Percentiles rank a stretch among this genome's conserved stretches.
phyloP scores from a whole-genome alignment of 306 rosid species.

The Castanospermum australe region DNA sequence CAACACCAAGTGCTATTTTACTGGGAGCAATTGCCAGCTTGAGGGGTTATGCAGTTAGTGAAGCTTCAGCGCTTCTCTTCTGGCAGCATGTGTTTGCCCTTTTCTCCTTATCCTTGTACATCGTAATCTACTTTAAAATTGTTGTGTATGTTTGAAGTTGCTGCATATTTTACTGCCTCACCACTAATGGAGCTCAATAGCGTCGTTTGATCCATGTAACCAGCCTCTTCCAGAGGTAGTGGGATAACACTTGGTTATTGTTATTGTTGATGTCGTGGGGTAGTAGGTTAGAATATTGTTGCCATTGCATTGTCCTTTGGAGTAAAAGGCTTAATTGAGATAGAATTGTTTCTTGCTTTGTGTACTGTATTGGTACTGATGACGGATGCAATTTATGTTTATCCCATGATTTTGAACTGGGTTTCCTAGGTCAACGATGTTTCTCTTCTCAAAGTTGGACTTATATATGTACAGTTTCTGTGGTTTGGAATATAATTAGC shows the following conservation, averaged over 20 bases:
- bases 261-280: background rate
- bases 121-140: slow-evolving; percentile 67
- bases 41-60: slow-evolving; percentile 89
- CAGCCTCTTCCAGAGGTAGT: too few species aligned
- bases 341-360: slow-evolving; percentile 6
- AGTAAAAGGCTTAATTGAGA: background rate
- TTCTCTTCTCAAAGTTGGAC: background rate
- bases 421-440: background rate
- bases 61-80: slow-evolving; percentile 86
- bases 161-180: background rate
- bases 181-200: too few species aligned
- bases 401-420: background rate
- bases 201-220: too few species aligned
- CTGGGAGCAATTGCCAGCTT: slow-evolving; percentile 89
- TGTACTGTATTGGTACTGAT: slow-evolving; percentile 1
- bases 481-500: background rate
- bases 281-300: slow-evolving; percentile 1
- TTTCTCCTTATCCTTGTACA: slow-evolving; percentile 71
- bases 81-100: slow-evolving; percentile 92
- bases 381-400: slow-evolving; percentile 1
- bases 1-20: slow-evolving; percentile 85
- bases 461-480: background rate
- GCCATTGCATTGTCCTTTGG: background rate
- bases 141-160: slow-evolving; percentile 39
- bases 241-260: too few species aligned